A percentile compares a stretch with the other conserved stretches of the same genome.
Conservation (phyloP, 257 asterid species). For the Solanum gandarillasii region DNA sequence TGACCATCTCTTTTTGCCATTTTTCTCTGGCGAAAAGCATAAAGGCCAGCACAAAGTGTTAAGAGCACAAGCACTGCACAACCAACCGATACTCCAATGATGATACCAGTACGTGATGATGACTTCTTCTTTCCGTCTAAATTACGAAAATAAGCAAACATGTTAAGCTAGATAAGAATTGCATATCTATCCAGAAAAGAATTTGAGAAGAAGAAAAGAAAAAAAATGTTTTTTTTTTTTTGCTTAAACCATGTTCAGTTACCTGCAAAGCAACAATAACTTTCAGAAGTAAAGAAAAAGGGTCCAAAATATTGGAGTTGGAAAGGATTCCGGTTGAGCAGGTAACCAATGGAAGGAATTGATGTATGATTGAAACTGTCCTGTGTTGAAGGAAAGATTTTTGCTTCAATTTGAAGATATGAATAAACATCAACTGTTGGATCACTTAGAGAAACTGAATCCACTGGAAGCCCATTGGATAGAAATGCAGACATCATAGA, state of each 20-base stretch:
- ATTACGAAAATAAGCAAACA: not conserved
- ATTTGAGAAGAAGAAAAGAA: not conserved
- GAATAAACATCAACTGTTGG: slow-evolving; percentile 34
- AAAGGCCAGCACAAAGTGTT: slow-evolving; percentile 36
- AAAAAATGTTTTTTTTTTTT: not conserved
- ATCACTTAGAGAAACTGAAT: slow-evolving; percentile 35
- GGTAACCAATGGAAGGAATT: slow-evolving; percentile 40
- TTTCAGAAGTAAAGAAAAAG: slow-evolving; percentile 45
- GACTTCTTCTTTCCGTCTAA: slow-evolving; percentile 41
- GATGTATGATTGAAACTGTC: slow-evolving; percentile 47
- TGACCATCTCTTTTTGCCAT: slow-evolving; percentile 32
- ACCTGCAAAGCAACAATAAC: slow-evolving; percentile 61
- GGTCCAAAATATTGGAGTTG: slow-evolving; percentile 53
- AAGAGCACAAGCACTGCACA: slow-evolving; percentile 35
- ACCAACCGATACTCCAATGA: slow-evolving; percentile 55
- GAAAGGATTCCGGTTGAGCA: slow-evolving; percentile 65
- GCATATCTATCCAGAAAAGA: not conserved
- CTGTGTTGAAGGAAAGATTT: slow-evolving; percentile 60
- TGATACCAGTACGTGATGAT: slow-evolving; percentile 37
- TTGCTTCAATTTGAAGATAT: slow-evolving; percentile 42
- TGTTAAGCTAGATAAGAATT: not conserved
- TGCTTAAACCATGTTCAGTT: not conserved
- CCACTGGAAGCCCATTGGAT: slow-evolving; percentile 55
- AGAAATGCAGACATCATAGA: slow-evolving; percentile 31
- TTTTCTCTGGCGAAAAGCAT: slow-evolving; percentile 45